Evolutionary conservation across 257 asterid genomes (phyloP).

Genomic region (Hygrophila difformis): DNA sequence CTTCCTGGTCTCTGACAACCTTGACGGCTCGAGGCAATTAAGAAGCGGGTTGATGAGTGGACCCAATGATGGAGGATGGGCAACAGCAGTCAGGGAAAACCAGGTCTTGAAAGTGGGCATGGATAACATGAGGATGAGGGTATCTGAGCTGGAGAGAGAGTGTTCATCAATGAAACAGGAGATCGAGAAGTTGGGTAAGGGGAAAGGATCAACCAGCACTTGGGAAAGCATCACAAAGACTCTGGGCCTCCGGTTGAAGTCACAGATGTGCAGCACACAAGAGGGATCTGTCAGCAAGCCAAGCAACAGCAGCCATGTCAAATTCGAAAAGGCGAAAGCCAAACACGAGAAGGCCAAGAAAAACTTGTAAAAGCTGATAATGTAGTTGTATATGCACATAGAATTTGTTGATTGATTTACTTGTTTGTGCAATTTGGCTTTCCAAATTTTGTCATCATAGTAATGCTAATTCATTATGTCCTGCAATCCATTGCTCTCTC

Average conservation of each 20-base stretch:
- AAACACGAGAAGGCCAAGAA: constrained; percentile 50
- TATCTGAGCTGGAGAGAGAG: constrained; percentile 89
- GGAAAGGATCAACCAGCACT: constrained; percentile 36
- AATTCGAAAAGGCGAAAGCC: constrained; percentile 43
- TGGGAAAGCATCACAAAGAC: constrained; percentile 79
- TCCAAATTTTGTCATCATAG: no score
- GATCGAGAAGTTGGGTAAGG: constrained; percentile 74
- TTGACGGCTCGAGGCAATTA: constrained; percentile 81
- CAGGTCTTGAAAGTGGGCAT: constrained; percentile 96
- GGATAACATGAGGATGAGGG: constrained; percentile 91
- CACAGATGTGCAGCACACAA: constrained; percentile 96
- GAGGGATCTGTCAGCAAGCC: constrained; percentile 89
- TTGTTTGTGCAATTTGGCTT: not conserved
- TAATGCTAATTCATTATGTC: no score
- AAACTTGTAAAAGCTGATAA: constrained; percentile 25
- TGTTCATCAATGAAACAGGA: constrained; percentile 82
- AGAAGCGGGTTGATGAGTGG: constrained; percentile 76
- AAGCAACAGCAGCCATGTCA: constrained; percentile 23
- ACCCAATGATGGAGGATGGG: constrained; percentile 60
- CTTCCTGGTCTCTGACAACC: constrained; percentile 88
- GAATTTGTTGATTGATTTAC: constrained; percentile 8
- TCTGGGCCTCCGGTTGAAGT: constrained; percentile 69
- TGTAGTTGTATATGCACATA: no score
- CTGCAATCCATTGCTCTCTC: no score
- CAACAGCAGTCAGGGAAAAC: constrained; percentile 77